Percentiles rank a stretch among this genome's conserved stretches.
These are phyloP conservation scores for Trichoderma sp. DNA, from an alignment of 2,329 filamentous ascomycete species.

Conservation along the genomic window DNA sequence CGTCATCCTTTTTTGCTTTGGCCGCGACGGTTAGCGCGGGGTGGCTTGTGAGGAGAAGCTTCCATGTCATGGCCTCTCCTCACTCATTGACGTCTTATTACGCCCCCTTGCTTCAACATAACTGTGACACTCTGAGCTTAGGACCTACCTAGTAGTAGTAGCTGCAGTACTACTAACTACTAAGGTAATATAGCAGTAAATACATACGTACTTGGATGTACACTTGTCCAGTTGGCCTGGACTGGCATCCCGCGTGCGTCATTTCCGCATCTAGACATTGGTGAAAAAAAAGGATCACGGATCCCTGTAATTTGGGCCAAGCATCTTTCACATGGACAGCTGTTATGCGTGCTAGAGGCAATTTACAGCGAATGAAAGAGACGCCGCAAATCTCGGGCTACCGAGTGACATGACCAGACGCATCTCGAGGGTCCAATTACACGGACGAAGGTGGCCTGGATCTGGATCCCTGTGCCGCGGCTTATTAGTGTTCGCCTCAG, in stretches of 20 bases:
- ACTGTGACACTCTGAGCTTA: no score
- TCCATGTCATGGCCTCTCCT: not conserved
- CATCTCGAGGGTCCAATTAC: slow-evolving; percentile 14
- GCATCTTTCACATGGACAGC: not conserved
- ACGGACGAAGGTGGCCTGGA: not conserved
- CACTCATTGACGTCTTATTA: not conserved
- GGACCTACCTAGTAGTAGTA: no score
- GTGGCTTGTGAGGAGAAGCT: not conserved
- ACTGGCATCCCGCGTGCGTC: not conserved
- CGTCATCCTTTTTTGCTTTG: not conserved
- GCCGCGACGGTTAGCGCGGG: not conserved
- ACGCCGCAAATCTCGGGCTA: not conserved
- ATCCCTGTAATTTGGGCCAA: not conserved
- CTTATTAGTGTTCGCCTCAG: slow-evolving; percentile 5
- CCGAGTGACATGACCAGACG: slow-evolving; percentile 1
- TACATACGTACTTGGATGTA: not conserved
- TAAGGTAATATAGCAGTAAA: not conserved
- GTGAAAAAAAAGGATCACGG: not conserved
- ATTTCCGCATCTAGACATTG: slow-evolving; percentile 11
- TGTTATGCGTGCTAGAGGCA: not conserved
- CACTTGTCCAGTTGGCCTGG: not conserved
- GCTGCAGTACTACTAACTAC: not conserved
- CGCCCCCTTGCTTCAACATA: not conserved
- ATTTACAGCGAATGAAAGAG: not conserved
- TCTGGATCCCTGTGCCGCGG: slow-evolving; percentile 2